phyloP scores from a whole-genome alignment of 352 stramenopile species.

The Globisporangium acanthophoron region DNA sequence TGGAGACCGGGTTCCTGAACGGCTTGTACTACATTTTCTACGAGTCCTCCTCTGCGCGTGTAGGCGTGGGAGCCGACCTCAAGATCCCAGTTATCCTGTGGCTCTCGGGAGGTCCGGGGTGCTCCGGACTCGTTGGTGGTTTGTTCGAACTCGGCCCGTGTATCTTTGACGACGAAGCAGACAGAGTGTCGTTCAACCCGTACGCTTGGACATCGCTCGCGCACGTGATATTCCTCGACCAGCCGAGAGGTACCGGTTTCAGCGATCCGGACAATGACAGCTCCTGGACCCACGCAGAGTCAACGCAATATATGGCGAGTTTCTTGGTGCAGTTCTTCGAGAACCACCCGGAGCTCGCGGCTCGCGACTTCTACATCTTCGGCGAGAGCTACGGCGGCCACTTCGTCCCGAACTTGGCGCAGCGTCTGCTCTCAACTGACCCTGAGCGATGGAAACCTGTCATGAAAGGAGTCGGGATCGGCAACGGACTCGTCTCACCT shows the following conservation, averaged over 20 bases:
- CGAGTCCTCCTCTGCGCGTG: slow-evolving; percentile 24
- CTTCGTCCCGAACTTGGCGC: slow-evolving; percentile 90
- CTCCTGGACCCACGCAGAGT: slow-evolving; percentile 45
- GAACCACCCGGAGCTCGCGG: slow-evolving; percentile 26
- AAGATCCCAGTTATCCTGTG: slow-evolving; percentile 91
- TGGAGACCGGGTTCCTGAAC: slow-evolving; percentile 55
- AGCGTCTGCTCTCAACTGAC: slow-evolving; percentile 54
- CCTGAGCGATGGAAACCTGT: slow-evolving; percentile 17
- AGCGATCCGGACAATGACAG: slow-evolving; percentile 18
- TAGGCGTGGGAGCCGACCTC: background rate
- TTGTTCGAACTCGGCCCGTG: slow-evolving; percentile 97
- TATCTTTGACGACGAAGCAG: slow-evolving; percentile 61
- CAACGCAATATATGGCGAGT: slow-evolving; percentile 32
- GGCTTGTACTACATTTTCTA: slow-evolving; percentile 77
- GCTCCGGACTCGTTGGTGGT: slow-evolving; percentile 90
- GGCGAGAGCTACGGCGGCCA: slow-evolving; percentile 94
- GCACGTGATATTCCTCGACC: slow-evolving; percentile 96
- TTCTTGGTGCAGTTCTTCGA: slow-evolving; percentile 61
- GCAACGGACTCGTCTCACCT: slow-evolving; percentile 70
- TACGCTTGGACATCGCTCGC: slow-evolving; percentile 93
- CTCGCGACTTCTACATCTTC: slow-evolving; percentile 89
- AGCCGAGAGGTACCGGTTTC: slow-evolving; percentile 84
- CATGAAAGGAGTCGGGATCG: slow-evolving; percentile 84
- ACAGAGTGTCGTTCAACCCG: slow-evolving; percentile 77
- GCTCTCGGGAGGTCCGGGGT: slow-evolving; percentile 95